phyloP scores from a whole-genome alignment of 441 rosid species.

The Mallotus japonicus region DNA sequence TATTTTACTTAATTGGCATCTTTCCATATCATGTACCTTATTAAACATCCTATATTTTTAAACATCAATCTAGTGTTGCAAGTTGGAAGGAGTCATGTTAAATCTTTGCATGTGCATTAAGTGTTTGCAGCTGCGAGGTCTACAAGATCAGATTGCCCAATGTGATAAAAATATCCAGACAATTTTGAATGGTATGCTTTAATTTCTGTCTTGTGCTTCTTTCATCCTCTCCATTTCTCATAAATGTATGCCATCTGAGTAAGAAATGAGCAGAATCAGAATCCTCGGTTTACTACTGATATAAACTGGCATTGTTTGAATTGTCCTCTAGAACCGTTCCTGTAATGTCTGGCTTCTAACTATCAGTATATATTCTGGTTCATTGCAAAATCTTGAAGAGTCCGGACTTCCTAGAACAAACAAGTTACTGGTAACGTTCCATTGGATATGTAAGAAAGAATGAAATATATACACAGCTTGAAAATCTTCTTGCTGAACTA shows the following conservation, averaged over 20 bases:
- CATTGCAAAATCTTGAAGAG: neutral
- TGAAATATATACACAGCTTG: neutral
- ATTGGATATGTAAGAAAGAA: neutral
- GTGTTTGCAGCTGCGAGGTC: constrained; percentile 58
- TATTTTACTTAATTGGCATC: neutral
- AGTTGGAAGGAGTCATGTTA: constrained; percentile 13
- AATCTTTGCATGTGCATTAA: constrained; percentile 32
- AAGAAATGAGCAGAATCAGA: neutral
- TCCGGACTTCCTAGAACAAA: neutral
- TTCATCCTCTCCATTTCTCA: constrained; percentile 2
- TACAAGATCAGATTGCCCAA: constrained; percentile 70
- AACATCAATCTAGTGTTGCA: constrained; percentile 4
- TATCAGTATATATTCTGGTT: neutral
- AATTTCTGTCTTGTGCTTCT: constrained; percentile 2
- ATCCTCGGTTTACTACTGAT: neutral
- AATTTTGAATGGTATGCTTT: constrained; percentile 44
- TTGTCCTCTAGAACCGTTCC: neutral
- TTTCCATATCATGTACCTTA: neutral
- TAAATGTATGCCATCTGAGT: neutral
- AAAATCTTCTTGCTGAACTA: neutral
- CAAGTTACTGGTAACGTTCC: neutral
- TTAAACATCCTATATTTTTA: neutral
- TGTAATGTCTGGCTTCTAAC: neutral
- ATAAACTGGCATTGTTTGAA: neutral
- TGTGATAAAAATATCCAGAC: constrained; percentile 56